These are phyloP conservation scores for Pezicula rhizophila DNA, from an alignment of 2,329 filamentous ascomycete species.

Conservation along the genomic window DNA sequence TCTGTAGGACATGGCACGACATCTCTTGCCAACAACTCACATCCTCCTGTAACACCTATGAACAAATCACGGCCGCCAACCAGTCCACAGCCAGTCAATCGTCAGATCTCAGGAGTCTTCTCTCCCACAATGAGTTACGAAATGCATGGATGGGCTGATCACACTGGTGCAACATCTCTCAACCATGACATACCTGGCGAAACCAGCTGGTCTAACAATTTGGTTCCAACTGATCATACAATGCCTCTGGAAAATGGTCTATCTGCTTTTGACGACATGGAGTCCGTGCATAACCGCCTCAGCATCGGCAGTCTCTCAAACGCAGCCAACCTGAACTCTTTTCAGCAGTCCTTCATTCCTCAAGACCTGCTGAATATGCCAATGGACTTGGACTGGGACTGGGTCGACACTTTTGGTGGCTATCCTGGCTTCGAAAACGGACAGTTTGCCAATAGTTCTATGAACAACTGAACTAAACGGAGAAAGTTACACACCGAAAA, in stretches of 20 bases:
- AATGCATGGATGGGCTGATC: too few species aligned
- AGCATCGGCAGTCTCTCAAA: conserved; percentile 21
- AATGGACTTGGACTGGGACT: conserved; percentile 81
- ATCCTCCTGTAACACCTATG: conserved; percentile 10
- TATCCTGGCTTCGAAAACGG: conserved; percentile 61
- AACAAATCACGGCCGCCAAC: conserved; percentile 10
- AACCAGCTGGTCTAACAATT: too few species aligned
- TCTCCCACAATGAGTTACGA: too few species aligned
- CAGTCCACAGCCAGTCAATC: too few species aligned
- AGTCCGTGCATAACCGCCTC: conserved; percentile 7
- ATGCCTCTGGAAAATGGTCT: conserved; percentile 9
- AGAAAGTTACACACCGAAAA: too few species aligned
- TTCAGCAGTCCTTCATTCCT: conserved; percentile 83
- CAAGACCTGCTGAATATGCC: conserved; percentile 94
- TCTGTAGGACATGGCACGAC: conserved; percentile 71
- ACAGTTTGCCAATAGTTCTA: conserved; percentile 16
- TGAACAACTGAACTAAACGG: too few species aligned
- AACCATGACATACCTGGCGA: too few species aligned
- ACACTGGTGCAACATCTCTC: too few species aligned
- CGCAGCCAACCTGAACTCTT: conserved; percentile 36
- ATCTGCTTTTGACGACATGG: conserved; percentile 22
- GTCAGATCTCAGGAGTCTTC: too few species aligned
- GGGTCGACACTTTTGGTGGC: conserved; percentile 57
- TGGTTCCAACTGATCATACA: too few species aligned
- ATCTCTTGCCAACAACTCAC: conserved; percentile 44